Evolutionary conservation across 75 land plant species (phyloP).

Genomic region (Ceratopteris richardii): DNA sequence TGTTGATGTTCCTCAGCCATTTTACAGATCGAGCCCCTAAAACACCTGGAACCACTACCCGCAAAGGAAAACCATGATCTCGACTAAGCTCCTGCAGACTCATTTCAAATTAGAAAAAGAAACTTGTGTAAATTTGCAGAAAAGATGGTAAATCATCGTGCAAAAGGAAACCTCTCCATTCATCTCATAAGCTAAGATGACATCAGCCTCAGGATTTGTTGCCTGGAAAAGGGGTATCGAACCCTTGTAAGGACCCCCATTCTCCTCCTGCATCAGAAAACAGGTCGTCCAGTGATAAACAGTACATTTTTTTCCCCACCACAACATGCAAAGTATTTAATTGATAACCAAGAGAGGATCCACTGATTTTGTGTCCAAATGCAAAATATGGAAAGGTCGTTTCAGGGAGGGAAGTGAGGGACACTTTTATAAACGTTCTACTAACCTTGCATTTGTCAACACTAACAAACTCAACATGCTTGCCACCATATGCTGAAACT

Average conservation of each 20-base stretch:
- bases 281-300: too few species aligned
- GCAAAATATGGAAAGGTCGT: too few species aligned
- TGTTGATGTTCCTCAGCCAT: constrained; percentile 75
- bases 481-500: constrained; percentile 53
- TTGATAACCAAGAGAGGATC: too few species aligned
- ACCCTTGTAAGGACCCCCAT: constrained; percentile 94
- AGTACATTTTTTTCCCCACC: too few species aligned
- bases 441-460: constrained; percentile 75
- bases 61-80: constrained; percentile 95
- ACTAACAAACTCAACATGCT: constrained; percentile 94
- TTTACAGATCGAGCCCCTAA: constrained; percentile 99
- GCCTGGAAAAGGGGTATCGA: constrained; percentile 87
- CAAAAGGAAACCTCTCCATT: constrained; percentile 94
- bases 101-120: neutral
- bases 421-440: too few species aligned
- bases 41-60: constrained; percentile 90
- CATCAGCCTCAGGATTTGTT: constrained; percentile 83
- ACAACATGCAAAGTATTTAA: too few species aligned
- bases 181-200: constrained; percentile 96
- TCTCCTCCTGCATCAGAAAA: constrained; percentile 74
- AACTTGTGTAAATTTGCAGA: neutral
- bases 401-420: too few species aligned
- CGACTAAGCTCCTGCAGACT: constrained; percentile 64
- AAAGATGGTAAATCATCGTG: too few species aligned
- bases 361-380: too few species aligned